phyloP scores from a whole-genome alignment of 441 rosid species.

The Adansonia gregorii region DNA sequence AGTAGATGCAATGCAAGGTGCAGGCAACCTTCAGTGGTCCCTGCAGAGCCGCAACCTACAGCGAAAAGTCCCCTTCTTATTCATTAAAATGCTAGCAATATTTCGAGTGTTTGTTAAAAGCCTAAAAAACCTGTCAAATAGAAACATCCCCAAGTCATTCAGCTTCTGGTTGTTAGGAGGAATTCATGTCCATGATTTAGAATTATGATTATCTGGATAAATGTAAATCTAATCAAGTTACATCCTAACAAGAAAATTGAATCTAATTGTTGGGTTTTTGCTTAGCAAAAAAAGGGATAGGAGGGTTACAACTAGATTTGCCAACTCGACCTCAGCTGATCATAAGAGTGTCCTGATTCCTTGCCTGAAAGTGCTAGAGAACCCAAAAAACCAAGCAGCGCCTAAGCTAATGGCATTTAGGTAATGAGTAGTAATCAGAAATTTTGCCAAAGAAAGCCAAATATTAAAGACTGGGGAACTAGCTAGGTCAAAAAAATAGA shows the following conservation, averaged over 20 bases:
- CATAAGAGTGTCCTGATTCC: not conserved
- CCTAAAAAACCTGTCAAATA: not conserved
- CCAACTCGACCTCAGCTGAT: not conserved
- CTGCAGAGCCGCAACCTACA: slow-evolving; percentile 29
- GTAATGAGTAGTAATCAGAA: not conserved
- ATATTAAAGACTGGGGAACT: not conserved
- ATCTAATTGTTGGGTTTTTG: not conserved
- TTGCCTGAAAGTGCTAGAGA: not conserved
- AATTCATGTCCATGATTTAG: not conserved
- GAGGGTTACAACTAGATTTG: not conserved
- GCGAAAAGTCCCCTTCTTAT: slow-evolving; percentile 23
- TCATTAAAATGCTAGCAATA: slow-evolving; percentile 9
- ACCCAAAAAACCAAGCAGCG: not conserved
- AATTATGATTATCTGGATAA: not conserved
- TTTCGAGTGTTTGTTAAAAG: not conserved
- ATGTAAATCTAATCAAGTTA: not conserved
- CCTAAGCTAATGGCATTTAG: not conserved
- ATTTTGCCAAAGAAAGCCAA: not conserved
- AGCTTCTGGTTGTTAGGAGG: not conserved
- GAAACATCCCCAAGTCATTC: not conserved
- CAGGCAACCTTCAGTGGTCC: slow-evolving; percentile 38
- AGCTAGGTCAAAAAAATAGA: not conserved
- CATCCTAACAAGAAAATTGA: not conserved
- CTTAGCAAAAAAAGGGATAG: not conserved
- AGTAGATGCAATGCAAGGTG: slow-evolving; percentile 25